These are phyloP conservation scores for Phytophthora foliorum DNA, from an alignment of 352 stramenopile genomes.

Conservation along the genomic window DNA sequence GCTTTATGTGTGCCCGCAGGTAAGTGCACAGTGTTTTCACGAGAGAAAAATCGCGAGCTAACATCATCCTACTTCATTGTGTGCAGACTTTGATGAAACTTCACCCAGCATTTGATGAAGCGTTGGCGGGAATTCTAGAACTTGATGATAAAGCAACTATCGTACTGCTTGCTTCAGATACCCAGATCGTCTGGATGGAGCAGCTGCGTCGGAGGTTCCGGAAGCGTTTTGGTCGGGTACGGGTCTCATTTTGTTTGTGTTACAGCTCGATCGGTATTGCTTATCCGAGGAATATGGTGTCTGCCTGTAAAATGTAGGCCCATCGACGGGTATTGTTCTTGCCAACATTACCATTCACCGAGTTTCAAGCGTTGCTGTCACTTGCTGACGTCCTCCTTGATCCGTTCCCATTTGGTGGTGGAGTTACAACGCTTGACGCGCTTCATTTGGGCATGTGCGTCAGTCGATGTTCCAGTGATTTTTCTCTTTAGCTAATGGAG, in stretches of 20 bases:
- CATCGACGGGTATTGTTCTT: slow-evolving; percentile 65
- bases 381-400: slow-evolving; percentile 81
- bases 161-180: slow-evolving; percentile 57
- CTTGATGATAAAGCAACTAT: slow-evolving; percentile 48
- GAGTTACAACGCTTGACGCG: slow-evolving; percentile 86
- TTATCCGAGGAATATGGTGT: background rate
- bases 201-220: slow-evolving; percentile 52
- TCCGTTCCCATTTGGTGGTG: slow-evolving; percentile 86
- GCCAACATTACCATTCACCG: slow-evolving; percentile 59
- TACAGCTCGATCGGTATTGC: background rate
- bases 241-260: background rate
- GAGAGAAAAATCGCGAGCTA: background rate
- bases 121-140: slow-evolving; percentile 49
- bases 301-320: slow-evolving; percentile 20
- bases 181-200: slow-evolving; percentile 66
- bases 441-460: slow-evolving; percentile 79
- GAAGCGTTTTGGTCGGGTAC: slow-evolving; percentile 44
- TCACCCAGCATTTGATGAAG: slow-evolving; percentile 60
- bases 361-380: slow-evolving; percentile 66
- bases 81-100: slow-evolving; percentile 77
- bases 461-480: slow-evolving; percentile 15
- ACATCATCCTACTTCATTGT: slow-evolving; percentile 4
- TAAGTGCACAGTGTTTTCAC: slow-evolving; percentile 16
- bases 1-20: slow-evolving; percentile 69
- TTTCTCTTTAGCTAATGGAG: background rate